Base-by-base conservation (phyloP, 108 stramenopile species). In the Nannochloropsis oceanica region DNA sequence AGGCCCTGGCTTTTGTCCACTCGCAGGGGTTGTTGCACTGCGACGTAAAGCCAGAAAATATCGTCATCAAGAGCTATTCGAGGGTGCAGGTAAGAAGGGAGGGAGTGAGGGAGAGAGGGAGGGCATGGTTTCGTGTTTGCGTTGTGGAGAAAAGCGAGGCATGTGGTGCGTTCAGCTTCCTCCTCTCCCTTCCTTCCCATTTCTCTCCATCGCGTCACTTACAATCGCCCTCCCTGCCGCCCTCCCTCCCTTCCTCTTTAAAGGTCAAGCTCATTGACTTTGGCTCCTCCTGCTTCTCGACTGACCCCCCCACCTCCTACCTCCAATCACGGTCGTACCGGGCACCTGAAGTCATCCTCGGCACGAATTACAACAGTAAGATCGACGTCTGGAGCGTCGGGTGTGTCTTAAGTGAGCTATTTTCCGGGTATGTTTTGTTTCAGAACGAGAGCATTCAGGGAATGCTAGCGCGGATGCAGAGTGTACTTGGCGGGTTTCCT, bases 11-110 rank as follows among this genome's bases (percentile, higher is more conserved):
- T 26, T 98, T 96, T 91, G 93, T 98, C 34, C 96, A 97, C 87
- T 89, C 87, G 25, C 84, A 96, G 44, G 95, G 95, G 22, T 91
- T 99, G 42, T 93, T 98, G 81, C 99, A 99, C 90, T 97, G 95
- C 84, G 99, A 99, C 86, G 90, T 99, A 73, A 99, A 99, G 90
- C 99, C 99, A 43, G 99, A 98, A 91, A 99, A 99, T 89, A 98
- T 97, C 82, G 90, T 98, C 25, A 89, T 97, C n/a, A 26, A 80
- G n/a, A 25, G n/a, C 12, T 82, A 82, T 34, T 85, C 85, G 0
- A 25, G 80, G 26, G 46, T 50, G 46, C 14, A 50, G 46, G 46
- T 50, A 50, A 0, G 46, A 18, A 18, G 46, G 18, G 0, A 0
- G 46, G 46, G 46, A 50, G 46, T 13, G 46, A 50, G 18, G 18